Evolutionary conservation across 805 yeast genomes (phyloP), one percentile per base, ranked within the genome.

Genomic region (Pichia rugopelliculosa): DNA sequence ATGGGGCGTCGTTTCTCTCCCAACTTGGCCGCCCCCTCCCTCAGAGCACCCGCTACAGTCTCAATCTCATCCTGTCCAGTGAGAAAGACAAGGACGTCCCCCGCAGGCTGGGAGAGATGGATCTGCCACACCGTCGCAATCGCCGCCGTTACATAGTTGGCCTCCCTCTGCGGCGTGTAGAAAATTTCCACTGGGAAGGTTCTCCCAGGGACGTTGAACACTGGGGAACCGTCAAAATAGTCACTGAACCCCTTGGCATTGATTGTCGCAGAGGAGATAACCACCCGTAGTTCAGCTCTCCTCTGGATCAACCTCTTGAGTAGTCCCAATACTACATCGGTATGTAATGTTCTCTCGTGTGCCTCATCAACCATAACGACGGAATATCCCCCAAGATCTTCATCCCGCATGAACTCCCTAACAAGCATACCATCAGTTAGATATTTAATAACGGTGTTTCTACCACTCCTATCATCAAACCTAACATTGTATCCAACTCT

Each of bases 41-140:
- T 64, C 20, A 90, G 61, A 42, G 77, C 79, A 45, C 85, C 91
- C 41, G 82, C 87, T 75, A 83, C 75, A 2, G 79, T 72, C 57
- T 93, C 98, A 49, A 93, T 93, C 59, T 91, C 99, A 48, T 91
- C 98, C 62, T 93, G 98, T 36, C 99, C 99, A 0, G 98, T 93
- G 43, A 91, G 66, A 62, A 91, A 91, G 1, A 91, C 95, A 25
- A 93, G 67, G 15, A 91, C 86, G 61, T 93, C 99, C 4, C 96
- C 96, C 0, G 75, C 68, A 8, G 20, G 27, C 48, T 82, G 84
- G 0, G 86, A 74, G 26, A 70, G 71, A 60, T 93, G 98, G 20
- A 91, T 88, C 59, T 88, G 95, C 60, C 88, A 82, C 3, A 90
- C 83, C 0, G 96, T 86, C 6, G 87, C 83, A 22, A 89, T 75